Conservation (phyloP, 805 yeast species). For the Candida manassasensis region DNA sequence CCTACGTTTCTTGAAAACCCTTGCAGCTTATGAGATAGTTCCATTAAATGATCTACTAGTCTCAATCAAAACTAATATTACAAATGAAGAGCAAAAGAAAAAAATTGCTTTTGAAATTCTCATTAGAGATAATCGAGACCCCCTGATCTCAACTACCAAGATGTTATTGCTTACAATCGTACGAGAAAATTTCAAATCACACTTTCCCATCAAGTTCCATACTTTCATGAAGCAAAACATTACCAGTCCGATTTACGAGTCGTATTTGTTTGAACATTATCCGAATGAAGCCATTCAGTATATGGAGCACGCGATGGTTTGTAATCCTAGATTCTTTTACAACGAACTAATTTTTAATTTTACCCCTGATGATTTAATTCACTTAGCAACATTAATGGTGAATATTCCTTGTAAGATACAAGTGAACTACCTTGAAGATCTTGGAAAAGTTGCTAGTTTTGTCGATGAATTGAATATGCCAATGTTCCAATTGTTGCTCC, state of each 20-base stretch:
- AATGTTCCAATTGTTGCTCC: constrained; percentile 25
- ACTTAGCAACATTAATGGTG: constrained; percentile 16
- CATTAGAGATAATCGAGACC: background rate
- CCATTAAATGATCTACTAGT: constrained; percentile 6
- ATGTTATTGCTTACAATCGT: constrained; percentile 4
- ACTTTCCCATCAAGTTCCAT: constrained; percentile 1
- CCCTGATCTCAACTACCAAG: constrained; percentile 4
- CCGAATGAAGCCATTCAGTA: constrained; percentile 9
- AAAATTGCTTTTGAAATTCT: background rate
- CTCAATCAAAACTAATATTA: background rate
- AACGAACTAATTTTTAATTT: constrained; percentile 17
- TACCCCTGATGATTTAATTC: constrained; percentile 13
- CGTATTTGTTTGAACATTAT: constrained; percentile 6
- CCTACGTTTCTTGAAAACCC: constrained; percentile 5
- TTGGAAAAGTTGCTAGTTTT: constrained; percentile 10
- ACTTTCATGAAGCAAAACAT: background rate
- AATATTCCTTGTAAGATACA: background rate
- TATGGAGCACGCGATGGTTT: constrained; percentile 12
- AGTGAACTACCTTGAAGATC: constrained; percentile 11
- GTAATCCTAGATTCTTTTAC: constrained; percentile 17
- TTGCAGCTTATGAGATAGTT: constrained; percentile 8
- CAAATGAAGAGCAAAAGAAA: background rate
- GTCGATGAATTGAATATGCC: constrained; percentile 36
- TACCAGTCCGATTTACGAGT: background rate
- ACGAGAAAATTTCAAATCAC: constrained; percentile 5